Percentiles rank a stretch among this genome's conserved stretches.
phyloP scores from a whole-genome alignment of 352 stramenopile genomes.

The Pythium monospermum region DNA sequence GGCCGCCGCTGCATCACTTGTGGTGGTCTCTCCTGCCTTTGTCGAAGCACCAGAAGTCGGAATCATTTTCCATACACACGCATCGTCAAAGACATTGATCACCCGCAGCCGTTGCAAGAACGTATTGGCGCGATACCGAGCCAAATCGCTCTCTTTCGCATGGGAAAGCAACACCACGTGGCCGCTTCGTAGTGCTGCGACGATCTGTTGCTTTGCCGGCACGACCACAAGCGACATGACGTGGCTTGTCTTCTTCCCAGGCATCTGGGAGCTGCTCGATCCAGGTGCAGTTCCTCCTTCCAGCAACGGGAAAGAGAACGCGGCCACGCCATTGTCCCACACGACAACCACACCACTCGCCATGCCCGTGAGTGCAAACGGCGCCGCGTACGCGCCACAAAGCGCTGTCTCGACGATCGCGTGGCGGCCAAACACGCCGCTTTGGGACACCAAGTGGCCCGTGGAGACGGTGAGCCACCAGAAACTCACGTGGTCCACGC shows the following conservation, averaged over 20 bases:
- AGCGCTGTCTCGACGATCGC: slow-evolving; percentile 44
- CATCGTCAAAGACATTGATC: slow-evolving; percentile 11
- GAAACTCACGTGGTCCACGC: slow-evolving; percentile 65
- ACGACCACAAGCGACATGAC: slow-evolving; percentile 39
- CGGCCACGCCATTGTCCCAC: slow-evolving; percentile 51
- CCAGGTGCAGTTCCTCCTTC: slow-evolving; percentile 3
- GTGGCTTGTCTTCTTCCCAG: neutral
- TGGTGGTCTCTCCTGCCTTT: neutral
- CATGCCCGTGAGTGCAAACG: slow-evolving; percentile 54
- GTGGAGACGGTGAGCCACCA: slow-evolving; percentile 49
- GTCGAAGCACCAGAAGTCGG: too few relatives aligned
- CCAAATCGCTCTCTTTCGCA: slow-evolving; percentile 7
- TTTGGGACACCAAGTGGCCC: slow-evolving; percentile 41
- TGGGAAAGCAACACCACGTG: slow-evolving; percentile 15
- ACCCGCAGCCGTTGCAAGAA: slow-evolving; percentile 12
- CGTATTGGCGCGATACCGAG: slow-evolving; percentile 12
- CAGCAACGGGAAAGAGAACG: slow-evolving; percentile 27
- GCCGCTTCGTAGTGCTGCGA: slow-evolving; percentile 35
- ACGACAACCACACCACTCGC: slow-evolving; percentile 42
- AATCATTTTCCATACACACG: slow-evolving; percentile 12
- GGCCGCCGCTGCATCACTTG: neutral
- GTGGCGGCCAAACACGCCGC: slow-evolving; percentile 61
- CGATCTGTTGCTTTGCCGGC: slow-evolving; percentile 29
- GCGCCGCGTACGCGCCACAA: slow-evolving; percentile 33
- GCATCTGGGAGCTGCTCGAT: too few relatives aligned